Base-by-base conservation (phyloP, 768 basidiomycete species). In the Lanmaoa rubissima region DNA sequence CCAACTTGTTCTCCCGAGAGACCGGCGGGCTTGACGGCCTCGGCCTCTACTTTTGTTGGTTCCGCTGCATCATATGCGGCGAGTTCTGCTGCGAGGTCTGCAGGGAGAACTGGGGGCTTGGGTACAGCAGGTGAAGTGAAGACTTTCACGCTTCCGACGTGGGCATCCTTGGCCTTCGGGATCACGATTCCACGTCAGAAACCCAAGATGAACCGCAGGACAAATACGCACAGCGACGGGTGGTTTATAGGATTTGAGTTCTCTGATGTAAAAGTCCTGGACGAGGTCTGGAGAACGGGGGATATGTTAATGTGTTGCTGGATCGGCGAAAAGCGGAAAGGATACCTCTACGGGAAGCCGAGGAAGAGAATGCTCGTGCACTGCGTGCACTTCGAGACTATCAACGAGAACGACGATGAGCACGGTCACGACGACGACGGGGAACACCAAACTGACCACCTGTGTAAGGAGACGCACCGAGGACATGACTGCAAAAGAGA, bases 221-320 rank as follows among this genome's bases (percentile, higher is more conserved):
- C 3, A 4, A 26, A 43, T n/a, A 81, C 91, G 72, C 66, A 94
- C 94, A 45, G 70, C 73, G 6, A 84, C 76, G 36, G 85, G 76
- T 40, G 91, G 80, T 79, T 92, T 96, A 84, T 95, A 98, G 5
- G 82, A 73, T 76, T 90, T 95, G 66, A 98, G 81, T 78, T 96
- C 90, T 68, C 81, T 86, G 64, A 98, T 65, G 76, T 98, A 98
- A 54, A 97, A 72, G 61, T 97, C 94, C 82, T 95, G 91, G 51
- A 98, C 81, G 69, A 95, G 79, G 79, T 97, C 95, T 97, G 70
- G 26, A 24, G 72, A 17, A 19, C 16, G 28, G 19, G 13, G 5
- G 19, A 35, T 32, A 48, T 28, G 46, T 55, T 13, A 56, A 54
- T 43, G 40, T 12, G 21, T 19, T 42, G 48, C 64, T 44, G 51